These are phyloP conservation scores for Tetraselmis chui DNA, from an alignment of 139 green algal genomes.

Conservation along the genomic window DNA sequence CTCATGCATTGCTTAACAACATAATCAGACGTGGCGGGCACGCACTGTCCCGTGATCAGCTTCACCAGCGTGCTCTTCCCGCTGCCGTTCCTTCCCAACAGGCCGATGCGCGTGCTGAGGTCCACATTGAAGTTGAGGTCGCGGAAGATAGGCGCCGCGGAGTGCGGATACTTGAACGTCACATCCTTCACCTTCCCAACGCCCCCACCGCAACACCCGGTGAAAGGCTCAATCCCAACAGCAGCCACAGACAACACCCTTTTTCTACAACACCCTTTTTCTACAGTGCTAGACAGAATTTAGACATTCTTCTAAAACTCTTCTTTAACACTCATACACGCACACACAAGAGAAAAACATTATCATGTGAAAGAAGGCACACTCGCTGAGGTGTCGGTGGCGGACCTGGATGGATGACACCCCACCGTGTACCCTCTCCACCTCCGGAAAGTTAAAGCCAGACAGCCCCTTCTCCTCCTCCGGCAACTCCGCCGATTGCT, in stretches of 20 bases:
- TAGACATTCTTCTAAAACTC: no score
- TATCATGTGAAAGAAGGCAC: no score
- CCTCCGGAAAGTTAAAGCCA: not conserved
- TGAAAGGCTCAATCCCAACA: no score
- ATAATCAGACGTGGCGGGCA: no score
- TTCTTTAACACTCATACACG: no score
- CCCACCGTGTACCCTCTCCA: not conserved
- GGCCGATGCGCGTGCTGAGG: constrained; percentile 4
- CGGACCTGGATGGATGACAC: not conserved
- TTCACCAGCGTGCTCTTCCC: constrained; percentile 18
- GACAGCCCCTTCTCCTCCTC: not conserved
- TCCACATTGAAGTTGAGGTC: constrained; percentile 12
- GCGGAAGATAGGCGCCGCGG: constrained; percentile 4
- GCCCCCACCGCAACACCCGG: no score
- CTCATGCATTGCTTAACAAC: no score
- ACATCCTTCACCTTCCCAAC: not conserved
- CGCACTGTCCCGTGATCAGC: constrained; percentile 6
- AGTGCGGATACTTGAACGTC: not conserved
- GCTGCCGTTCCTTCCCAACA: constrained; percentile 10
- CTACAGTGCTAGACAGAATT: no score
- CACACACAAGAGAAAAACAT: no score
- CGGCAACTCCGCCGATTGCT: not conserved
- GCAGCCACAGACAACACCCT: no score
- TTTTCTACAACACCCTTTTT: no score
- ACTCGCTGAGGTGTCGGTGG: no score